Base-by-base conservation (phyloP, 176 grass and related monocot genomes). In the Aegilops bicornis region DNA sequence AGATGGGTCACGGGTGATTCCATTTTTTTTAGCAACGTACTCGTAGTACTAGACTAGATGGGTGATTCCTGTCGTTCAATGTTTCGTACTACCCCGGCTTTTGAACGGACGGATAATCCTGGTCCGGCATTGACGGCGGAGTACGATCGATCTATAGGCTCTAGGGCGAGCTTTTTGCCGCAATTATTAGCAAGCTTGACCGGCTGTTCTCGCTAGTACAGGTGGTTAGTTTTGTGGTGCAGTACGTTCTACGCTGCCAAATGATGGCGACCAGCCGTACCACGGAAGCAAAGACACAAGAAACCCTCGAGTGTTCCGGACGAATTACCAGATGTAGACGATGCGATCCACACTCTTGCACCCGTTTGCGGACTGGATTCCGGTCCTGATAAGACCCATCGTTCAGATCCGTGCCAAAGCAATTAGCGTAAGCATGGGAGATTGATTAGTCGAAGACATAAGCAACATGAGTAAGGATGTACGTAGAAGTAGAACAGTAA, bases 121-220 rank as follows among this genome's bases (percentile, higher is more conserved):
- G 35, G 67, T 13, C 70, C 14, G 76, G 59, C 69, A 64, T 32
- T 63, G 72, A 82, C 72, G 64, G 25, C 8, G 64, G 54, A 63
- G 56, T 39, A 7, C 11, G 70, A 48, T 42, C 56, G 56, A 59
- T 66, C n/a, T 22, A 60, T 22, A 60, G 29, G 56, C 22, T 58
- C 29, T 22, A 60, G 29, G 69, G 43, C 37, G 76, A 76, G 73
- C 63, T 54, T 59, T 59, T 67, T 74, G 42, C 58, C 5, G 27
- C 58, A 87, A 64, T 68, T 90, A 84, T 69, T 90, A 84, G 61
- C 16, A 76, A 67, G 85, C 63, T 87, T 84, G 85, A 91, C 81
- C 50, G 42, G 29, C 60, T 84, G 33, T 23, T 76, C 29, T 1
- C 2, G 20, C 23, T 39, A 23, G 64, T 14, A 9, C 60, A 60